Conservation (phyloP, 805 yeast genomes). For the Hanseniaspora clermontiae region DNA sequence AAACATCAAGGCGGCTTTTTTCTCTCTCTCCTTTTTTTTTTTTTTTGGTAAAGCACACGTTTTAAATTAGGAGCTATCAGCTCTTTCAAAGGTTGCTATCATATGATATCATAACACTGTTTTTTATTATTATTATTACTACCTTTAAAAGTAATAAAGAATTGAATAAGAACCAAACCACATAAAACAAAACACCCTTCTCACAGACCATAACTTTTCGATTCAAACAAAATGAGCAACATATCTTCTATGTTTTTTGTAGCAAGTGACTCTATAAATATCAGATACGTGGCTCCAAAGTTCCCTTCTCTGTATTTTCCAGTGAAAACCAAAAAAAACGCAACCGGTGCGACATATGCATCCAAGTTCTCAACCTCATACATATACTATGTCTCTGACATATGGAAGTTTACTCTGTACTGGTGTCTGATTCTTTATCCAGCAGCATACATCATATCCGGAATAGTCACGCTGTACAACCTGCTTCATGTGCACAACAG, state of each 20-base stretch:
- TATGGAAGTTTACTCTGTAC: slow-evolving; percentile 69
- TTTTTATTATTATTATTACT: no score
- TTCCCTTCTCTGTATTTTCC: slow-evolving; percentile 11
- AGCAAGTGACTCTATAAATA: neutral
- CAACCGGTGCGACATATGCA: neutral
- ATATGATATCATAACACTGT: no score
- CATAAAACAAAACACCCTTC: no score
- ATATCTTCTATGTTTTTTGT: neutral
- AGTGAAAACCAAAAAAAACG: neutral
- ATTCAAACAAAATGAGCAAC: neutral
- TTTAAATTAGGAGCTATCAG: no score
- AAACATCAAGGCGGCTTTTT: no score
- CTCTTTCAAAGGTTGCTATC: no score
- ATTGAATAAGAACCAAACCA: no score
- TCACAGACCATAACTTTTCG: no score
- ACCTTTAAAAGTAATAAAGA: no score
- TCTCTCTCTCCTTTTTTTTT: no score
- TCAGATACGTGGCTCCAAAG: slow-evolving; percentile 1
- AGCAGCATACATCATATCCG: slow-evolving; percentile 52
- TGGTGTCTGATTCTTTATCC: slow-evolving; percentile 68
- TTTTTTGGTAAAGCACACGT: neutral
- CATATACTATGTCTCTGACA: slow-evolving; percentile 56
- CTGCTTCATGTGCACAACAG: slow-evolving; percentile 9
- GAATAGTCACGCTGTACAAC: slow-evolving; percentile 28
- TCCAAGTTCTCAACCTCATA: slow-evolving; percentile 32